phyloP scores from a whole-genome alignment of 192 early-diverging fungal genomes.

The Linnemannia schmuckeri region DNA sequence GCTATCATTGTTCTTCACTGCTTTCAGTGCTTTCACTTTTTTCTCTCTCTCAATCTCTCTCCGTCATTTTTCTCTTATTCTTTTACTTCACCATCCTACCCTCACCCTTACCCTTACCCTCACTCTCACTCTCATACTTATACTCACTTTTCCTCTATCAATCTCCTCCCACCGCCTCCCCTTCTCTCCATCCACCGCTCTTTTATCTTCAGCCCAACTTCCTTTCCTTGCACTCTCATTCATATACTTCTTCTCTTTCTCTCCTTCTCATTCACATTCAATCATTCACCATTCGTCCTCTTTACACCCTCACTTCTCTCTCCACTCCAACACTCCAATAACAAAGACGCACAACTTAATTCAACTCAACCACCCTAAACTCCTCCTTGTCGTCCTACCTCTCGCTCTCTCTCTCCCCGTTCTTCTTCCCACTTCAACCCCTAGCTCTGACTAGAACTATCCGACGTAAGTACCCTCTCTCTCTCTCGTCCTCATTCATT shows the following conservation, averaged over 20 bases:
- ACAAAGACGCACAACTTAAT: neutral
- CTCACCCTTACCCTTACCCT: neutral
- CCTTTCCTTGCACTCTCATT: neutral
- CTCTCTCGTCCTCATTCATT: neutral
- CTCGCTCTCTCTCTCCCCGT: neutral
- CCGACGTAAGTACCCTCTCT: neutral
- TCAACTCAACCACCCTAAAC: no score
- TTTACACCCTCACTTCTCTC: no score
- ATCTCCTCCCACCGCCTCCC: neutral
- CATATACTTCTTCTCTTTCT: neutral
- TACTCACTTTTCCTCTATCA: neutral
- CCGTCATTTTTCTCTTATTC: neutral
- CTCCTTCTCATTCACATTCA: neutral
- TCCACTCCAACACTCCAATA: neutral
- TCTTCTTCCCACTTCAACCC: neutral
- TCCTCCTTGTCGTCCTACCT: no score
- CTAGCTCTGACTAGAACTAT: neutral
- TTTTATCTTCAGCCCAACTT: neutral
- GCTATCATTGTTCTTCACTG: neutral
- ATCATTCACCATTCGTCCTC: neutral
- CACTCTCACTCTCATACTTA: neutral
- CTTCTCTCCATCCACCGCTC: neutral
- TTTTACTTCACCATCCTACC: neutral
- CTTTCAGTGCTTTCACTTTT: no score
- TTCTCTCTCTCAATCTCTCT: neutral